Conservation (phyloP, 352 stramenopile genomes). For the Thalassiosira exigua region DNA sequence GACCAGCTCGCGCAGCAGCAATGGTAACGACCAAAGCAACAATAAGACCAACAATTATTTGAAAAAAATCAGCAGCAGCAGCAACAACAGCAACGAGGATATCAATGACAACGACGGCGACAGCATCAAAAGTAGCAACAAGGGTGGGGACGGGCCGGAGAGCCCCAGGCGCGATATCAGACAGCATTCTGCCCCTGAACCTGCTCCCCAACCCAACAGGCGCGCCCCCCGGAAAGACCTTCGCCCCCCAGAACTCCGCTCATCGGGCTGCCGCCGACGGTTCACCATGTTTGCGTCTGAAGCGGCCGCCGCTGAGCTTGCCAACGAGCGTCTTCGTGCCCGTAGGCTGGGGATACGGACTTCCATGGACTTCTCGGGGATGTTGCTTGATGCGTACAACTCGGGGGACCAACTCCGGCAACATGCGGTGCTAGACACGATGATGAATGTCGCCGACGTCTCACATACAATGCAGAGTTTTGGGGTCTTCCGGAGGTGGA, state of each 20-base stretch:
- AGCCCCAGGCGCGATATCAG: no score
- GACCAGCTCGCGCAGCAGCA: neutral
- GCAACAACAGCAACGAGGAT: neutral
- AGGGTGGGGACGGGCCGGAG: neutral
- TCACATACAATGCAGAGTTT: slow-evolving; percentile 63
- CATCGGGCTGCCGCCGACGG: slow-evolving; percentile 12
- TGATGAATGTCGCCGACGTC: slow-evolving; percentile 64
- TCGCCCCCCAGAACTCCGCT: slow-evolving; percentile 18
- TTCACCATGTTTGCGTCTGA: slow-evolving; percentile 48
- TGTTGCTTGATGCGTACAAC: slow-evolving; percentile 48
- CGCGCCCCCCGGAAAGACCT: neutral
- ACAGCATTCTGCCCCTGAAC: no score
- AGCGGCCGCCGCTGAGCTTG: slow-evolving; percentile 35
- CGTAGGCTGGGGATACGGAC: slow-evolving; percentile 47
- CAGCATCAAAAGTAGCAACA: neutral
- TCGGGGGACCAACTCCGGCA: slow-evolving; percentile 41
- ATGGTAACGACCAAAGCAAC: neutral
- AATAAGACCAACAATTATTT: neutral
- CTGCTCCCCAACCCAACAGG: neutral
- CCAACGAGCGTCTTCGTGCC: slow-evolving; percentile 5
- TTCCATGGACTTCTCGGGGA: slow-evolving; percentile 57
- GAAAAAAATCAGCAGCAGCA: neutral
- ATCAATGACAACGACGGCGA: neutral
- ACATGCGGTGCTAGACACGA: slow-evolving; percentile 53
- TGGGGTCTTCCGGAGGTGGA: slow-evolving; percentile 63